Evolutionary conservation across 257 asterid species (phyloP), one percentile per base, ranked within the genome.

Genomic region (Plectranthus barbatus): DNA sequence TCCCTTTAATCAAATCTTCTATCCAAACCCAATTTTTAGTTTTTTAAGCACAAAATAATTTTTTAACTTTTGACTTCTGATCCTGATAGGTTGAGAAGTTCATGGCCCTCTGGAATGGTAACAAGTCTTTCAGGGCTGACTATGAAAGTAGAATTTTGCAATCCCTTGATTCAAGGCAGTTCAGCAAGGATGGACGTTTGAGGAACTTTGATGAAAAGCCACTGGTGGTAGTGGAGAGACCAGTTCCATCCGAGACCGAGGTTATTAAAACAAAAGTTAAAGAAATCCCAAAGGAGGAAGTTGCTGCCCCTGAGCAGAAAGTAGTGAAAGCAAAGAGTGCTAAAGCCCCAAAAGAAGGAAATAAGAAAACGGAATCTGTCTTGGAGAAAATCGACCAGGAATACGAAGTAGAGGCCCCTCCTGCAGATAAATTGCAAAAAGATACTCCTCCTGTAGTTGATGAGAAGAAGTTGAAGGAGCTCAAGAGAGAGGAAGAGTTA

Each of bases 131-230:
- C 70, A 71, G 94, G 66, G 88, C 78, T 23, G 98, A 91, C 70
- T 88, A 88, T 47, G 87, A 79, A 75, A 79, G 57, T 73, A 81
- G 95, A 80, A 75, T 86, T 61, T 69, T 86, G 73, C 69, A 76
- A 20, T 84, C 95, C 5, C 95, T 91, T 4, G 96, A 91, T 65
- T 62, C 62, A 66, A 80, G 95, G 64, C 94, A 80, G 79, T 68
- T 88, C 72, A 78, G 91, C 67, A 77, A 67, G 76, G 95, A 91
- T 41, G 96, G 96, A 4, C 77, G 95, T 52, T 37, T 79, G 79
- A 84, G 94, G 73, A 84, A 91, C 69, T 80, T 77, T 2, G 77
- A 65, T 0, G 97, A 91, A 79, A 87, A 86, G 79, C 93, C 89
- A 31, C 62, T 87, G 20, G 60, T 85, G 48, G 65, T n/a, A 55